phyloP scores from a whole-genome alignment of 108 stramenopile species.

The Ochromonas danica region DNA sequence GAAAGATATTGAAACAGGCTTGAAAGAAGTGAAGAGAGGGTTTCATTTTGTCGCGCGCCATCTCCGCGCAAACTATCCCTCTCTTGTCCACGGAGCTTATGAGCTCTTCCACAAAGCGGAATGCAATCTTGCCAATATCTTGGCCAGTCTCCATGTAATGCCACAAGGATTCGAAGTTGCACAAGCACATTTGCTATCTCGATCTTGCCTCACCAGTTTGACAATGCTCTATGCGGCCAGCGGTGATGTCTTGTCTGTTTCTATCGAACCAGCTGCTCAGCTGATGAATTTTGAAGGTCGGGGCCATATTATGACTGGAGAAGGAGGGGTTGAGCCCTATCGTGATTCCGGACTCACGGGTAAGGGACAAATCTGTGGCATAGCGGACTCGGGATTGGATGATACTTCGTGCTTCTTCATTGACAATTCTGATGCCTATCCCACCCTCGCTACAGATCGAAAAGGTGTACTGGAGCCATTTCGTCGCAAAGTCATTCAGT shows the following conservation, averaged over 20 bases:
- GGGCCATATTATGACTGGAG: not conserved
- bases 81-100: too few relatives aligned
- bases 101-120: too few relatives aligned
- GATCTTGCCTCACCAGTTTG: not conserved
- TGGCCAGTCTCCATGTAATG: too few relatives aligned
- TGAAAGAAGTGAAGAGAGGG: too few relatives aligned
- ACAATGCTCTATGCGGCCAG: too few relatives aligned
- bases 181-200: too few relatives aligned
- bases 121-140: too few relatives aligned
- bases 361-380: slow-evolving; percentile 44
- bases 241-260: not conserved
- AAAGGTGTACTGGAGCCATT: slow-evolving; percentile 34
- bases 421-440: slow-evolving; percentile 34
- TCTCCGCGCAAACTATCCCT: too few relatives aligned
- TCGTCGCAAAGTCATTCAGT: slow-evolving; percentile 54
- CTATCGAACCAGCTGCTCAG: not conserved
- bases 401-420: slow-evolving; percentile 53
- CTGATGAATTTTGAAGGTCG: not conserved
- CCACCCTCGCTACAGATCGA: slow-evolving; percentile 37
- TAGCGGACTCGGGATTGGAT: slow-evolving; percentile 55
- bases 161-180: too few relatives aligned
- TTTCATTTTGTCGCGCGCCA: too few relatives aligned
- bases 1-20: too few relatives aligned
- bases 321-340: not conserved
- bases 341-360: not conserved